Evolutionary conservation across 164 flowering plant genomes (phyloP).

Genomic region (Echeveria elegans): DNA sequence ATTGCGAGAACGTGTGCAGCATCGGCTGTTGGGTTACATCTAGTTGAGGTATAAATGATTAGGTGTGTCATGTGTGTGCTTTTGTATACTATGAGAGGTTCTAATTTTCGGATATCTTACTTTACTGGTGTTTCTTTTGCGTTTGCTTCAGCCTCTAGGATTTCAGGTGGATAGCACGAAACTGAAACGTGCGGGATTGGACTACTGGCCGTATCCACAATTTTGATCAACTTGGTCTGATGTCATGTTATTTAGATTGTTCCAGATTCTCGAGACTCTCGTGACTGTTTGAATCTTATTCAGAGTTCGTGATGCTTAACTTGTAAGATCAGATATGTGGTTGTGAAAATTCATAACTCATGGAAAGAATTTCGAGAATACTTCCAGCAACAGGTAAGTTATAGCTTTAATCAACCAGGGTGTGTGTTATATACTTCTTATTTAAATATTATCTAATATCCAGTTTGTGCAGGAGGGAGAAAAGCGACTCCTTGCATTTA

Average conservation of each 20-base stretch:
- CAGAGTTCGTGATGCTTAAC: slow-evolving; percentile 1
- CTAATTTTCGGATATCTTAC: slow-evolving; percentile 3
- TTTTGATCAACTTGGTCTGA: no score
- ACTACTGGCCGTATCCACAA: slow-evolving; percentile 96
- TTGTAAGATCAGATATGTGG: slow-evolving; percentile 55
- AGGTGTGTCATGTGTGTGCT: neutral
- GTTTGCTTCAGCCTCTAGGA: slow-evolving; percentile 66
- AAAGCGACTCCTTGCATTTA: slow-evolving; percentile 78
- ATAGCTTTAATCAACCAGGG: no score
- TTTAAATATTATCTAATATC: neutral
- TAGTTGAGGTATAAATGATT: slow-evolving; percentile 54
- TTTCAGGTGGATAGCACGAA: slow-evolving; percentile 80
- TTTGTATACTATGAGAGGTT: neutral
- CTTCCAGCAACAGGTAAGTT: slow-evolving; percentile 66
- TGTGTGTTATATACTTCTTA: neutral
- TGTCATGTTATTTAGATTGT: neutral
- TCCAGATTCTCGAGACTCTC: neutral
- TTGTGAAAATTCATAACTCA: slow-evolving; percentile 80
- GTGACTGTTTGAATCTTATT: neutral
- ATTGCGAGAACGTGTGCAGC: slow-evolving; percentile 98
- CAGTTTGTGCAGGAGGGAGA: slow-evolving; percentile 64
- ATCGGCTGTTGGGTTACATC: slow-evolving; percentile 80
- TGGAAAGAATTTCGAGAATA: slow-evolving; percentile 81
- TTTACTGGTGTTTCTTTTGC: slow-evolving; percentile 1
- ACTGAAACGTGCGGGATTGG: slow-evolving; percentile 92